Evolutionary conservation across 2,329 filamentous ascomycete genomes (phyloP), one percentile per base, ranked within the genome.

Genomic region (Pseudogymnoascus pannorum): DNA sequence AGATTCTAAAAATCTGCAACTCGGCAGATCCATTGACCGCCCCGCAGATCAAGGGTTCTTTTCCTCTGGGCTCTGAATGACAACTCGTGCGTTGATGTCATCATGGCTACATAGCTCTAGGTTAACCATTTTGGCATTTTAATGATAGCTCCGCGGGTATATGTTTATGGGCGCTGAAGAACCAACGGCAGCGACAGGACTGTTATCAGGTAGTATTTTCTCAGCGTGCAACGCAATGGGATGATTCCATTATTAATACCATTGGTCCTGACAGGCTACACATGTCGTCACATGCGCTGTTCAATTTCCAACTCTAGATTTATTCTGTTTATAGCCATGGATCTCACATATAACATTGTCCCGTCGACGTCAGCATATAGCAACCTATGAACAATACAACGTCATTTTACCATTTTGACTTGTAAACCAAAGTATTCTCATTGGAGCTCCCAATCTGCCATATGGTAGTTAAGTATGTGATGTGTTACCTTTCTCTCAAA

Each of bases 351-450:
- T 54, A 12, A 54, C 12, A 12, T 54, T 26, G 26, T 18, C 24
- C 26, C 16, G n/a, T 1, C 48, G 48, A 54, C 48, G 48, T 54
- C 48, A 54, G 48, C 9, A 11, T n/a, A 54, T 18, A 54, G 26
- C 48, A 31, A n/a, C n/a, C 20, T 14, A 18, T 12, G 18, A 31
- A 12, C 48, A 54, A 54, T 18, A 12, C 5, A 54, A 54, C 48
- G 48, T 54, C 48, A 54, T 54, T 54, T 54, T 54, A 54, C 24
- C n/a, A 54, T 54, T 54, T 31, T 54, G 48, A 54, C 48, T 31
- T 31, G 48, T 12, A 31, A 54, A 31, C 48, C 48, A 18, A 54
- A 31, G 9, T 31, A 54, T 31, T 54, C 48, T 31, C 48, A 54
- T 54, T 54, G 48, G 48, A 31, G 31, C 26, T 54, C 26, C n/a